These are phyloP conservation scores for Kwoniella dendrophila DNA, from an alignment of 768 basidiomycete genomes.

Conservation along the genomic window DNA sequence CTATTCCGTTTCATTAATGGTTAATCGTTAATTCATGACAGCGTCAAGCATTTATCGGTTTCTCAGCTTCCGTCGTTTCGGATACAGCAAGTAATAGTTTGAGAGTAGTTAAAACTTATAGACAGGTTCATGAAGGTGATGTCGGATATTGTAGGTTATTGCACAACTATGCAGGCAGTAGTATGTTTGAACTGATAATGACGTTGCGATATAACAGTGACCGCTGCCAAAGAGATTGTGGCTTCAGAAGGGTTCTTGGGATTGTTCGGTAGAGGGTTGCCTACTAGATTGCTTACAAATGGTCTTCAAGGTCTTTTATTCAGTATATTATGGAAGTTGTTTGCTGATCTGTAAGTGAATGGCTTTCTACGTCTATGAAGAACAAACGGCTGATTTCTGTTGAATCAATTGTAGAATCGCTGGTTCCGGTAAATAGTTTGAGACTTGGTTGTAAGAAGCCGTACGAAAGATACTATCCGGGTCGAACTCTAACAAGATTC, in stretches of 20 bases:
- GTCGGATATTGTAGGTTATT: conserved; percentile 72
- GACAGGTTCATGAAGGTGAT: conserved; percentile 80
- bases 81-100: conserved; percentile 87
- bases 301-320: conserved; percentile 91
- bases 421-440: not conserved
- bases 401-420: conserved; percentile 2
- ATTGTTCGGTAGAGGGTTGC: conserved; percentile 83
- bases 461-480: too few species aligned
- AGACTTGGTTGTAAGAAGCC: too few species aligned
- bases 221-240: conserved; percentile 76
- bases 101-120: conserved; percentile 91
- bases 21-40: too few species aligned
- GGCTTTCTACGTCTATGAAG: not conserved
- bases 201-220: conserved; percentile 54
- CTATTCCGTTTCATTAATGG: too few species aligned
- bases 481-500: too few species aligned
- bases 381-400: not conserved
- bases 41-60: conserved; percentile 89
- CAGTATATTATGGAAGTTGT: conserved; percentile 84
- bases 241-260: conserved; percentile 74
- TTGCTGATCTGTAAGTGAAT: conserved; percentile 72
- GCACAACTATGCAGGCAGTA: too few species aligned
- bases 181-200: not conserved
- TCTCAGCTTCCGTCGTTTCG: conserved; percentile 78
- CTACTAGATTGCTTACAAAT: conserved; percentile 85